Conservation (phyloP, 2,329 filamentous ascomycete genomes). For the Colletotrichum sp. region DNA sequence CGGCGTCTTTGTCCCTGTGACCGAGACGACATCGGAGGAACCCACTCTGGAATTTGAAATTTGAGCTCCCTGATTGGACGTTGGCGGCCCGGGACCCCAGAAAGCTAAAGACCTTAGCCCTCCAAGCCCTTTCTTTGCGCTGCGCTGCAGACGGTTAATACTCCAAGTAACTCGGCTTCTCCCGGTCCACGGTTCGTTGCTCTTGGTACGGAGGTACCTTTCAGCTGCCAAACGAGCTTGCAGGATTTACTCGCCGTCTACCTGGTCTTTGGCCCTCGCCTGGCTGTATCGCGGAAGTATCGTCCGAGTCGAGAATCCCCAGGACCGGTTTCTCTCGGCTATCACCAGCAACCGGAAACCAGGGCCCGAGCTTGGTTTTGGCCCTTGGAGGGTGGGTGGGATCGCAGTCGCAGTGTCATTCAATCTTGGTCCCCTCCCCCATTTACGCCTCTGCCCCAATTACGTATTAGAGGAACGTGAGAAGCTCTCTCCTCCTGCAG, state of each 20-base stretch:
- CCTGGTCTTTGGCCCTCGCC: fast-evolving
- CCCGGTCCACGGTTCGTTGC: background rate
- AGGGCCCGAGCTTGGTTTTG: constrained; percentile 10
- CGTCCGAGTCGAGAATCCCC: background rate
- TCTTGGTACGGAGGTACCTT: constrained; percentile 13
- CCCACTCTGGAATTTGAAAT: constrained; percentile 8
- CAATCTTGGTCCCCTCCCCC: background rate
- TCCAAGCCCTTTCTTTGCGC: background rate
- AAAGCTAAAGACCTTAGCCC: background rate
- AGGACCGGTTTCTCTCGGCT: constrained; percentile 23
- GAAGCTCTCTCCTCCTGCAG: background rate
- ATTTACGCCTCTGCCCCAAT: background rate
- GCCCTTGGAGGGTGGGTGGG: background rate
- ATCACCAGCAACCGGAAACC: constrained; percentile 12
- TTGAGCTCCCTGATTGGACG: constrained; percentile 10
- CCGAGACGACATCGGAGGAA: constrained; percentile 15
- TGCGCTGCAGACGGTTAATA: background rate
- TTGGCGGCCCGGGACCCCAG: background rate
- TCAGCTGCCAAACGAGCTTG: constrained; percentile 13
- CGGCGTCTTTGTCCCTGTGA: background rate
- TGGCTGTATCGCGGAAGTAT: background rate
- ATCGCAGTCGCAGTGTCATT: constrained; percentile 1
- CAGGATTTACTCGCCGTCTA: background rate
- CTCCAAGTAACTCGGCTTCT: constrained; percentile 1
- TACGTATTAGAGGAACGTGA: constrained; percentile 11